These are phyloP conservation scores for Dactylellina drechsleri DNA, from an alignment of 2,329 filamentous ascomycete genomes.

Conservation along the genomic window DNA sequence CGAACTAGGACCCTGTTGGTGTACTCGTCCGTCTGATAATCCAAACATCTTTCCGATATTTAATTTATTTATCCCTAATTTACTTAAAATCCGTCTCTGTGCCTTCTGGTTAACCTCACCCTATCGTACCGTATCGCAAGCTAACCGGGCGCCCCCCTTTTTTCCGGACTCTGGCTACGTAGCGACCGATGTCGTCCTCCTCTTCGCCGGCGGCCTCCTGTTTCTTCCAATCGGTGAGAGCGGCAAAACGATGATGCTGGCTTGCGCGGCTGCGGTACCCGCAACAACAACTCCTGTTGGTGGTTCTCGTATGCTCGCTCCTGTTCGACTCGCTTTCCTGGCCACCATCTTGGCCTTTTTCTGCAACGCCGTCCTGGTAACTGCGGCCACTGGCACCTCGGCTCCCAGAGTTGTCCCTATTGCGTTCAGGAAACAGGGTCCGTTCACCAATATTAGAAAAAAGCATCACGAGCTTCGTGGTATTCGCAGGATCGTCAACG, in stretches of 20 bases:
- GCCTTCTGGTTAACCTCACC: too few species aligned
- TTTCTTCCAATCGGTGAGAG: conserved; percentile 30
- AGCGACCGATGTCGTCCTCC: conserved; percentile 47
- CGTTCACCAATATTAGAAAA: conserved; percentile 2
- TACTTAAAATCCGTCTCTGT: too few species aligned
- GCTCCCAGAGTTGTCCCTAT: conserved; percentile 18
- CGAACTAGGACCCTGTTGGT: not conserved
- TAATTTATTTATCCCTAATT: too few species aligned
- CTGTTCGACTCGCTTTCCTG: conserved; percentile 24
- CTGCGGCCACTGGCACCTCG: not conserved
- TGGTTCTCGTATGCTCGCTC: not conserved
- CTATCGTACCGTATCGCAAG: too few species aligned
- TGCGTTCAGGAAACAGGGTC: conserved; percentile 39
- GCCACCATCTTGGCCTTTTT: conserved; percentile 26
- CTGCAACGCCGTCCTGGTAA: conserved; percentile 31
- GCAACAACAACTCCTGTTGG: conserved; percentile 13
- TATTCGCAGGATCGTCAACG: not conserved
- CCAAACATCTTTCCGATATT: too few species aligned
- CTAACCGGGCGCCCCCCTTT: too few species aligned
- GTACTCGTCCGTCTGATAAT: not conserved
- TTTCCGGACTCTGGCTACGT: not conserved
- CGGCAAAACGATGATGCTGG: conserved; percentile 37
- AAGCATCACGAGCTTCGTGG: not conserved
- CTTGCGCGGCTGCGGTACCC: conserved; percentile 18
- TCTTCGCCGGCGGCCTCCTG: conserved; percentile 9